phyloP scores from a whole-genome alignment of 179 eudicot species.

The Beta macrorhiza region DNA sequence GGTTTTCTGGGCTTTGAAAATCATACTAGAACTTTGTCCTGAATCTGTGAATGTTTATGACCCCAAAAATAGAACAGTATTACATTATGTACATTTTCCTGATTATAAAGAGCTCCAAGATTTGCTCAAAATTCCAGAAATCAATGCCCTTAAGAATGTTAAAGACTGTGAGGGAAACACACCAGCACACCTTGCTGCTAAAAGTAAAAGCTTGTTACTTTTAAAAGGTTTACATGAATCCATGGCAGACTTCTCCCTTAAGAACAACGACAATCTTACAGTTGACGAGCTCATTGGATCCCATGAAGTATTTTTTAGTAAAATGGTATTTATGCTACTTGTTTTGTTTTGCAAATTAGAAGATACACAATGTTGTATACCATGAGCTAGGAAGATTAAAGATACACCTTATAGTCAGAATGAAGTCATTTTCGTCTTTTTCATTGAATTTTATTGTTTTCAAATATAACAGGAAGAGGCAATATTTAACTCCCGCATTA shows the following conservation, averaged over 20 bases:
- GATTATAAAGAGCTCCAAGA: neutral
- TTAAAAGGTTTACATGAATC: neutral
- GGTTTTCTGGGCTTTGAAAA: neutral
- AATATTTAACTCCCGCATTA: neutral
- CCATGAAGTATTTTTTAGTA: neutral
- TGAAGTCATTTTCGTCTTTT: too few species aligned
- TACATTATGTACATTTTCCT: neutral
- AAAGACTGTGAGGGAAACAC: conserved; percentile 6
- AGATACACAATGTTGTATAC: too few species aligned
- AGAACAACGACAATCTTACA: neutral
- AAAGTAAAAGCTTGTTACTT: neutral
- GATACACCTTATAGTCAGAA: too few species aligned
- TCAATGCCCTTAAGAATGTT: neutral
- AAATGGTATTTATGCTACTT: neutral
- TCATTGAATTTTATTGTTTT: too few species aligned
- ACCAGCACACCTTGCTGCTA: neutral
- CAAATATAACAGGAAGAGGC: neutral
- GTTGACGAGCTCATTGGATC: neutral
- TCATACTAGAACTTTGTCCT: neutral
- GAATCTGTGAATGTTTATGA: neutral
- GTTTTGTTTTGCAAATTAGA: too few species aligned
- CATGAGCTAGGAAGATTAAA: too few species aligned
- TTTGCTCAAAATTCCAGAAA: neutral
- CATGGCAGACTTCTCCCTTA: neutral
- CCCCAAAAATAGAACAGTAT: neutral